A percentile compares a stretch with the other conserved stretches of the same genome.
Conservation (phyloP, 495 filamentous ascomycete genomes). For the Penicillium subrubescens region DNA sequence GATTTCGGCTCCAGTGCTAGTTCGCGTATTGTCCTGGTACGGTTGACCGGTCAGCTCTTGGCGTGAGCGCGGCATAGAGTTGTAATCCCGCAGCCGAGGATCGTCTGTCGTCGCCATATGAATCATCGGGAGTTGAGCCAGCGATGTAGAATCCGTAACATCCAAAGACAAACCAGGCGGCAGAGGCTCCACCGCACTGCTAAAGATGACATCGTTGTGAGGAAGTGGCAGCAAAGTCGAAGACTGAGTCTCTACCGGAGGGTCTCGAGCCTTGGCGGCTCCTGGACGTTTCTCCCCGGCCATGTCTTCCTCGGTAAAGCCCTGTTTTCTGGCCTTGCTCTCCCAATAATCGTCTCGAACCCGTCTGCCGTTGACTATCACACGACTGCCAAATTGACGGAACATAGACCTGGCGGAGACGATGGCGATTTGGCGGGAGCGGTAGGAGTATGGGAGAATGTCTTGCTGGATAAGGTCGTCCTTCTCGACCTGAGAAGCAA, state of each 20-base stretch:
- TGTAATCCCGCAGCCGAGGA: conserved; percentile 76
- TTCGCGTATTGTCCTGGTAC: conserved; percentile 84
- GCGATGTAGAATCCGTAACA: conserved; percentile 56
- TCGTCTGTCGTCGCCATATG: conserved; percentile 78
- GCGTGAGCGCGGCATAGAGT: conserved; percentile 77
- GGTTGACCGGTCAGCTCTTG: conserved; percentile 88
- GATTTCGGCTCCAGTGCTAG: conserved; percentile 79
- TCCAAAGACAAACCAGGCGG: conserved; percentile 72
- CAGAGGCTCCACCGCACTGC: conserved; percentile 65
- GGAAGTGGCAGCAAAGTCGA: conserved; percentile 53
- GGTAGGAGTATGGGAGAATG: conserved; percentile 95
- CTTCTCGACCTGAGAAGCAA: conserved; percentile 93
- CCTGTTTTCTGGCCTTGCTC: conserved; percentile 92
- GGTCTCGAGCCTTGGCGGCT: conserved; percentile 83
- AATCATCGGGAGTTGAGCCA: conserved; percentile 81
- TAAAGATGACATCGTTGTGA: conserved; percentile 81
- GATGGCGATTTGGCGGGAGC: conserved; percentile 96
- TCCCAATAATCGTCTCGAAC: conserved; percentile 99
- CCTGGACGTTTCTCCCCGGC: conserved; percentile 97
- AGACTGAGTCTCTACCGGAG: conserved; percentile 48
- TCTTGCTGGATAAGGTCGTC: conserved; percentile 95
- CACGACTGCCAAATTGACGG: conserved; percentile 94
- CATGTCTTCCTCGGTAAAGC: conserved; percentile 95
- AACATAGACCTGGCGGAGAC: conserved; percentile 99
- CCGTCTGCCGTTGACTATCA: conserved; percentile 84